These are phyloP conservation scores for Xylariaceae sp. DNA, from an alignment of 2,329 filamentous ascomycete genomes.

Conservation along the genomic window DNA sequence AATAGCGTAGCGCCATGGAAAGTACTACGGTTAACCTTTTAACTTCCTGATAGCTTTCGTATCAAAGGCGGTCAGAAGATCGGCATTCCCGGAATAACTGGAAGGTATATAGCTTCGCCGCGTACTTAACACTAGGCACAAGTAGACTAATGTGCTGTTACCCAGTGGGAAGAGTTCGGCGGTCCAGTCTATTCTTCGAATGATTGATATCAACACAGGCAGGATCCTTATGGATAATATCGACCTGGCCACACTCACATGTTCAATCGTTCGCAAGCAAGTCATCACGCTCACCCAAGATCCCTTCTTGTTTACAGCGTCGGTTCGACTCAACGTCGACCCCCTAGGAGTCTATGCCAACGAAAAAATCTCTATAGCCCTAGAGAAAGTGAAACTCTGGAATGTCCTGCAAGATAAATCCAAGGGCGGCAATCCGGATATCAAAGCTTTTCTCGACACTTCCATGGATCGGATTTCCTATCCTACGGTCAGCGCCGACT, in stretches of 20 bases:
- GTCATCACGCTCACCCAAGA: constrained; percentile 54
- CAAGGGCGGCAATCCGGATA: constrained; percentile 6
- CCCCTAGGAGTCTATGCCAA: constrained; percentile 46
- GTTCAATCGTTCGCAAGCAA: constrained; percentile 52
- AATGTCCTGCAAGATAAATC: constrained; percentile 19
- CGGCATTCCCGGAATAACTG: constrained; percentile 59
- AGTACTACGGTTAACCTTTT: too few relatives aligned
- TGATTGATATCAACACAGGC: constrained; percentile 53
- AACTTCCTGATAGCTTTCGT: too few relatives aligned
- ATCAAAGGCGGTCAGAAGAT: constrained; percentile 51
- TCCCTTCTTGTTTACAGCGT: constrained; percentile 50
- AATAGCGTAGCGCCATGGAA: too few relatives aligned
- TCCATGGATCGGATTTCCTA: constrained; percentile 15
- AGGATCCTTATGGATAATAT: constrained; percentile 55
- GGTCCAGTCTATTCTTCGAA: constrained; percentile 54
- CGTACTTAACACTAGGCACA: neutral
- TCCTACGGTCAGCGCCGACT: constrained; percentile 34
- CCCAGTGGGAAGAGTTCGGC: constrained; percentile 49
- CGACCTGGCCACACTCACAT: constrained; percentile 52
- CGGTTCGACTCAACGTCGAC: constrained; percentile 56
- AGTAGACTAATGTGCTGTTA: neutral
- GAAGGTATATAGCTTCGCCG: constrained; percentile 34
- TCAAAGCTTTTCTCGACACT: constrained; percentile 14
- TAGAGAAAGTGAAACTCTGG: constrained; percentile 43
- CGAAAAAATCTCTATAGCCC: constrained; percentile 48